Evolutionary conservation across 805 yeast genomes (phyloP).

Genomic region (Wickerhamomyces bovis): DNA sequence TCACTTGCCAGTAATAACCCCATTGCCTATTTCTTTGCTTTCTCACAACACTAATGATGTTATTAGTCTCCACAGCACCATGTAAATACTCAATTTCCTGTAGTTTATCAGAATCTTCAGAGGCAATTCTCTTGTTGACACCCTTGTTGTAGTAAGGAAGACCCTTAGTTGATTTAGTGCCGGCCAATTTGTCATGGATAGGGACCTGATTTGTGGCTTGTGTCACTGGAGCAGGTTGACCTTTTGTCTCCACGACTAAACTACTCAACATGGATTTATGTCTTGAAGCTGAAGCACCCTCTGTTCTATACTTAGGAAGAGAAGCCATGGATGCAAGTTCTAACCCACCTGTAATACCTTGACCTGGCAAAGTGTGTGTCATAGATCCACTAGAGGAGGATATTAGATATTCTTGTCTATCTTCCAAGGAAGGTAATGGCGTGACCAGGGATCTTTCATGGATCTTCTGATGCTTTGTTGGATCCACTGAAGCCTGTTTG

Average conservation of each 20-base stretch:
- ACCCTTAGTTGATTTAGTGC: conserved; percentile 31
- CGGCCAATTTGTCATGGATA: conserved; percentile 11
- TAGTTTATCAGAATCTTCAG: conserved; percentile 30
- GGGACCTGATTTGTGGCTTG: conserved; percentile 23
- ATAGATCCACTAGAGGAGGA: conserved; percentile 16
- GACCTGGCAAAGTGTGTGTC: conserved; percentile 24
- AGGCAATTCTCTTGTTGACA: conserved; percentile 24
- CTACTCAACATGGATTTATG: conserved; percentile 13
- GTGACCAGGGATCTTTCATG: conserved; percentile 4
- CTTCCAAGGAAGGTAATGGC: conserved; percentile 22
- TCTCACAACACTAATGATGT: conserved; percentile 37
- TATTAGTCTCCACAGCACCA: conserved; percentile 41
- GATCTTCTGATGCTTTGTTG: neutral
- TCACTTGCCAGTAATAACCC: conserved; percentile 41
- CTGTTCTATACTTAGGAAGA: conserved; percentile 19
- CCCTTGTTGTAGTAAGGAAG: conserved; percentile 34
- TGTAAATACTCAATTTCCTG: conserved; percentile 45
- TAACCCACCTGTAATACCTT: conserved; percentile 25
- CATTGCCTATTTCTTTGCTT: conserved; percentile 39
- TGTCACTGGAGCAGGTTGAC: conserved; percentile 1
- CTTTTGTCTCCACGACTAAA: conserved; percentile 8
- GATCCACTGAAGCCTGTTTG: neutral
- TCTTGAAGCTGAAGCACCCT: conserved; percentile 4
- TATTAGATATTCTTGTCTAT: conserved; percentile 19
- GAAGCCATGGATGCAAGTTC: conserved; percentile 20